Percentiles rank a stretch among this genome's conserved stretches.
These are phyloP conservation scores for Didymosphaeria variabile DNA, from an alignment of 2,329 filamentous ascomycete species.

Conservation along the genomic window DNA sequence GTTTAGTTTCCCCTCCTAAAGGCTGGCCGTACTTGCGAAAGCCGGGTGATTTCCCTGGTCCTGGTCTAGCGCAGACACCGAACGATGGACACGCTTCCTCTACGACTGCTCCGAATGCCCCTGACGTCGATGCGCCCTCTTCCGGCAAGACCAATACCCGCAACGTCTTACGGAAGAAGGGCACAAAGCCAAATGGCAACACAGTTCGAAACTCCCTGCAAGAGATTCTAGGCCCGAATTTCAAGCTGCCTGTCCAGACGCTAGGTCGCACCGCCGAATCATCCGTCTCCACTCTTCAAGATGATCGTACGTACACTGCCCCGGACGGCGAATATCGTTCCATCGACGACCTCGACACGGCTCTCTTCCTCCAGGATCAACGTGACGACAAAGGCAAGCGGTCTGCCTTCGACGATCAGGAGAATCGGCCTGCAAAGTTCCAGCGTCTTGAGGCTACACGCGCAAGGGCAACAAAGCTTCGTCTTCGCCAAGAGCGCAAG, in stretches of 20 bases:
- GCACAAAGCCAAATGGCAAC: neutral
- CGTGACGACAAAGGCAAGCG: neutral
- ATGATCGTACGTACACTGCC: neutral
- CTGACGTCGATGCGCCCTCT: too few relatives aligned
- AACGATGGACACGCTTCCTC: neutral
- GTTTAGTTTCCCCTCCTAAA: neutral
- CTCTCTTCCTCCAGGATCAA: neutral
- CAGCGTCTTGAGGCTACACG: neutral
- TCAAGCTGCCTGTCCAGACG: neutral
- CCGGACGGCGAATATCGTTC: neutral
- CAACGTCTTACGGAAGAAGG: neutral
- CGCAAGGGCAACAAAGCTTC: neutral
- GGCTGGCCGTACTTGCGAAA: neutral
- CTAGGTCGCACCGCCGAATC: neutral
- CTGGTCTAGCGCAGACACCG: neutral
- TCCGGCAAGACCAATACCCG: neutral
- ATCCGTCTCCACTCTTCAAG: neutral
- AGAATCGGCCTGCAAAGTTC: slow-evolving; percentile 2
- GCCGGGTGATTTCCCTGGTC: neutral
- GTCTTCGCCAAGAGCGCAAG: neutral
- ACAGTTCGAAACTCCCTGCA: neutral
- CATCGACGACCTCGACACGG: neutral
- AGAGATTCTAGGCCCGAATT: neutral
- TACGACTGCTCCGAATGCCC: too few relatives aligned
- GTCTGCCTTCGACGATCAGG: neutral